Conservation (phyloP, 306 rosid species). For the Adenanthera pavonina region DNA sequence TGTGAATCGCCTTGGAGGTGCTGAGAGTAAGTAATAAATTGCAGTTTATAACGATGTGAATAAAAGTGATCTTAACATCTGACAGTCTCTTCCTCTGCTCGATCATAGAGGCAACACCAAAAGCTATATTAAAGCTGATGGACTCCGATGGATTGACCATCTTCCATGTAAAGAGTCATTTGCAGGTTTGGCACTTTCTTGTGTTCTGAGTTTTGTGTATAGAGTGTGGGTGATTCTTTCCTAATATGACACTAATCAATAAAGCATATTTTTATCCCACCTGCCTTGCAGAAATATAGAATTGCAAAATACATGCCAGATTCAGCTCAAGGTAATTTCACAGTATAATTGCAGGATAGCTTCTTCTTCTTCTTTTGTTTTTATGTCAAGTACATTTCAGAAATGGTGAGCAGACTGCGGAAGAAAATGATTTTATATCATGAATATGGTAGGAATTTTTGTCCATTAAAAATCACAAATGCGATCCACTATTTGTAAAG, state of each 20-base stretch:
- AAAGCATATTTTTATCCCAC: not conserved
- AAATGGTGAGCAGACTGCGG: constrained; percentile 28
- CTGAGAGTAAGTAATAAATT: constrained; percentile 66
- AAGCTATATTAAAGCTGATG: constrained; percentile 83
- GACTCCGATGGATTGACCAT: constrained; percentile 79
- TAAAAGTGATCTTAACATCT: constrained; percentile 25
- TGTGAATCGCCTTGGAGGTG: constrained; percentile 87
- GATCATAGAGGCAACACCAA: constrained; percentile 85
- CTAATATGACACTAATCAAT: not conserved
- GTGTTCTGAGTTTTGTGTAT: not conserved
- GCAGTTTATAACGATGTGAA: not conserved
- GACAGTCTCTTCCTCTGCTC: constrained; percentile 22
- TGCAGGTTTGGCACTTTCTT: constrained; percentile 46
- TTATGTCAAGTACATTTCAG: constrained; percentile 18
- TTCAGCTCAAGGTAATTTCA: constrained; percentile 59
- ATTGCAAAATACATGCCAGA: constrained; percentile 83
- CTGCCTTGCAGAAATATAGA: constrained; percentile 65
- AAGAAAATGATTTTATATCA: constrained; percentile 12
- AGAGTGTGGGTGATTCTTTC: not conserved
- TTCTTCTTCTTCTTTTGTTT: not conserved
- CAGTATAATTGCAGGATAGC: constrained; percentile 2
- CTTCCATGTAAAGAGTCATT: constrained; percentile 94
- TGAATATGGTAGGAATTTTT: not conserved
- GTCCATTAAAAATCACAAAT: not conserved
- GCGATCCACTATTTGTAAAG: not conserved